Base-by-base conservation (phyloP, 345 rosid genomes). In the Populus alba region DNA sequence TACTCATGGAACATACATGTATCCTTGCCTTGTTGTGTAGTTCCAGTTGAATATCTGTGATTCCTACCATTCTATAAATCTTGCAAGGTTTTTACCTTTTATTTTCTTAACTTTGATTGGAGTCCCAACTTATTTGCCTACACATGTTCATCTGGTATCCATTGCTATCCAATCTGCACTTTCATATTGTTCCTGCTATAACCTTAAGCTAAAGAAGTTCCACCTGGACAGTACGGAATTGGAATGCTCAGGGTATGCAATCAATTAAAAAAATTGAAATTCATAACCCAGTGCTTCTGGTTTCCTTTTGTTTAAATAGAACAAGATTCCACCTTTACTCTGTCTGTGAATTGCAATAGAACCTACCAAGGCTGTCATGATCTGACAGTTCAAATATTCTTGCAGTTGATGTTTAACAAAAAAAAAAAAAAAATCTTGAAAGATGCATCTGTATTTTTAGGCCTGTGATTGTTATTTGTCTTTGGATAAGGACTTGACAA, bases 1-100 rank as follows among this genome's bases (percentile, higher is more conserved):
- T 97, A 75, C 88, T 91, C n/a, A 78, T 86, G 89, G 99, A 97
- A 89, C 89, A 77, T 73, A 90, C 98, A 66, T 88, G 98, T 97
- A 97, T 97, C 99, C 99, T 94, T 89, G 3, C 29, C 17, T 66
- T 9, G 5, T 51, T 12, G 5, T 62, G 68, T 62, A 68, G 29
- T 83, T 71, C 71, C 65, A 69, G 37, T 25, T 55, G 51, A 74
- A 72, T 65, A 71, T 13, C n/a, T 53, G 35, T 23, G 25, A 22
- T 27, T 66, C 41, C 33, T 55, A 51, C 75, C 83, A 18, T 78
- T 57, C 18, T 22, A 22, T 9, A 70, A 38, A 31, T 29, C 6
- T 69, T 53, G 65, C 75, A 27, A 72, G 51, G n/a, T 51, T 63
- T 63, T 63, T 27, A 23, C 67, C 67, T 63, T 63, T 12, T 29